Conservation (phyloP, 768 basidiomycete genomes). For the Mycena vulgaris region DNA sequence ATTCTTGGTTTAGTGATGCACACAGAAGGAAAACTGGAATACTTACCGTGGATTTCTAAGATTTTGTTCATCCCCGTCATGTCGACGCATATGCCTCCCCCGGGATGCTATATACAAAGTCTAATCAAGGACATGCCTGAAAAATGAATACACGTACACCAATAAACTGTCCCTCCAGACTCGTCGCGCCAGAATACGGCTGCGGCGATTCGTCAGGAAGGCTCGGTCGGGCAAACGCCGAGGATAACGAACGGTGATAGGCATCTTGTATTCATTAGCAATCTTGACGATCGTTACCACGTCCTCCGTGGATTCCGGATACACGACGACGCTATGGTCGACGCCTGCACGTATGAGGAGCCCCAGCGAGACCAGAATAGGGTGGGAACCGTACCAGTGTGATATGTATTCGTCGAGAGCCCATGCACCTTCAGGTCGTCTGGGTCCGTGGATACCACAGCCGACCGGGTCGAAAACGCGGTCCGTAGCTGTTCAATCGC, state of each 20-base stretch:
- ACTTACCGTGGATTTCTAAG: conserved; percentile 76
- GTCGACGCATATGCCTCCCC: conserved; percentile 86
- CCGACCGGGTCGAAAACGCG: conserved; percentile 2
- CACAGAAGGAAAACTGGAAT: background rate
- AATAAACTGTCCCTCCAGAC: conserved; percentile 83
- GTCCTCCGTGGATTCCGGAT: conserved; percentile 82
- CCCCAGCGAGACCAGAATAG: background rate
- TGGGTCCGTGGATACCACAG: conserved; percentile 22
- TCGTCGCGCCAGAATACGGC: conserved; percentile 88
- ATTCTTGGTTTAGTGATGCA: background rate
- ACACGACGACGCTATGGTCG: conserved; percentile 74
- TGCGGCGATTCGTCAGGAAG: background rate
- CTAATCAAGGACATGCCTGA: background rate
- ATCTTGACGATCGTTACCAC: conserved; percentile 85
- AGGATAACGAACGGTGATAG: conserved; percentile 61
- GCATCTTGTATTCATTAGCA: conserved; percentile 82
- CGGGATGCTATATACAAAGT: conserved; percentile 49
- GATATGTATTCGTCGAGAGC: conserved; percentile 26
- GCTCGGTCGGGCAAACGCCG: background rate
- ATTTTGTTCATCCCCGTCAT: conserved; percentile 86
- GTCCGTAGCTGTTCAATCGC: conserved; percentile 17
- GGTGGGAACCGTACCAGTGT: conserved; percentile 10
- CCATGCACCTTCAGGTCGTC: conserved; percentile 26
- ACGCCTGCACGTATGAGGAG: conserved; percentile 47
- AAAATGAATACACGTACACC: conserved; percentile 60